Evolutionary conservation across 441 rosid species (phyloP).

Genomic region (Arabidopsis lyrata): DNA sequence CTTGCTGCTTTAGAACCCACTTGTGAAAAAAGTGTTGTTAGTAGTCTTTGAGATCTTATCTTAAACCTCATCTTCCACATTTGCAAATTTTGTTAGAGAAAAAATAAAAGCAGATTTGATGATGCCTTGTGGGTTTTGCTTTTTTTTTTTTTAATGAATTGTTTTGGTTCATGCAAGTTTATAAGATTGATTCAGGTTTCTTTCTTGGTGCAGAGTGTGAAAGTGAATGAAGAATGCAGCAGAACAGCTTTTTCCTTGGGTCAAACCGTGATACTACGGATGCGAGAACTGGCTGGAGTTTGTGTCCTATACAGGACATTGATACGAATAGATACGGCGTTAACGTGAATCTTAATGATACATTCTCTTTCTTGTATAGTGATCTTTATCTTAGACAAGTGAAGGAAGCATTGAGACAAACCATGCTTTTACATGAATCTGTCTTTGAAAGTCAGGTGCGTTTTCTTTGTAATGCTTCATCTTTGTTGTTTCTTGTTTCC

Average conservation of each 20-base stretch:
- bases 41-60: constrained; percentile 13
- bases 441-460: constrained; percentile 73
- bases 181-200: not conserved
- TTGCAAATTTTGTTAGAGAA: constrained; percentile 1
- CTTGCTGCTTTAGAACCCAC: constrained; percentile 15
- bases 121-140: constrained; percentile 1
- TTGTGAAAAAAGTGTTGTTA: not conserved
- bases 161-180: not conserved
- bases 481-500: constrained; percentile 1
- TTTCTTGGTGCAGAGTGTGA: constrained; percentile 28
- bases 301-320: constrained; percentile 50
- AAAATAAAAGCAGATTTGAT: constrained; percentile 1
- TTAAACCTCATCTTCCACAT: not conserved
- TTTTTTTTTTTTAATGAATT: not conserved
- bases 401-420: constrained; percentile 59
- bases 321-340: constrained; percentile 47
- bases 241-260: constrained; percentile 13
- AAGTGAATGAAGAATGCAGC: constrained; percentile 42
- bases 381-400: constrained; percentile 42
- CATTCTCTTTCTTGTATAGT: constrained; percentile 39
- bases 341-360: constrained; percentile 38
- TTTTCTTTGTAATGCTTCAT: constrained; percentile 20
- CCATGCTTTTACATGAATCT: constrained; percentile 76
- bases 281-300: constrained; percentile 35
- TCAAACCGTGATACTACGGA: constrained; percentile 22